phyloP scores from a whole-genome alignment of 306 rosid species.

The Boehmeria nivea region DNA sequence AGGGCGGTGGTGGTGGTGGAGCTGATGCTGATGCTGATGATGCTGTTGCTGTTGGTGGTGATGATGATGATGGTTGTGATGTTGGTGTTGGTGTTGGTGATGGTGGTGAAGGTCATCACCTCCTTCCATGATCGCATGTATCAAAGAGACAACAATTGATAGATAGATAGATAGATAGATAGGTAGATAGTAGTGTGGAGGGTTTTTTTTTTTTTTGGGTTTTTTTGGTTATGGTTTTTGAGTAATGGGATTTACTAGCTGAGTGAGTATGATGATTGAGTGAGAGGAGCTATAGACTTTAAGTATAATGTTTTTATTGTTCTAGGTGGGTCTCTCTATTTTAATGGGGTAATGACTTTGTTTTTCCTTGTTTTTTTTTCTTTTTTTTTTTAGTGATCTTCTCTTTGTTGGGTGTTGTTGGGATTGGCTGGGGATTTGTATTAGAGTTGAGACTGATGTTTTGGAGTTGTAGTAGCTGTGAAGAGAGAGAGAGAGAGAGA shows the following conservation, averaged over 20 bases:
- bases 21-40: constrained; percentile 18
- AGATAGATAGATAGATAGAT: neutral
- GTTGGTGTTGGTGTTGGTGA: constrained; percentile 30
- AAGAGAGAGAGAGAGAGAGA: constrained; percentile 7
- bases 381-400: constrained; percentile 11
- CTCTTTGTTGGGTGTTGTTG: constrained; percentile 7
- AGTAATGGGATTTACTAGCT: too few relatives aligned
- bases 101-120: constrained; percentile 70
- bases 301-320: neutral
- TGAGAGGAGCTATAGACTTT: neutral
- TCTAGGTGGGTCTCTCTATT: neutral
- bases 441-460: constrained; percentile 26
- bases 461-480: constrained; percentile 1
- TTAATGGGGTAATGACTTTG: neutral
- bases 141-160: neutral
- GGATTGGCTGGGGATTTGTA: constrained; percentile 23
- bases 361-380: neutral
- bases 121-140: constrained; percentile 86
- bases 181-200: neutral
- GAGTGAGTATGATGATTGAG: too few relatives aligned
- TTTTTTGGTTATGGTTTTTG: too few relatives aligned
- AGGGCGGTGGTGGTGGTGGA: constrained; percentile 48
- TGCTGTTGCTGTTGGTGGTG: too few relatives aligned
- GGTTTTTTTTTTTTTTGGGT: neutral
- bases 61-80: constrained; percentile 39